Percentiles rank a stretch among this genome's conserved stretches.
Conservation (phyloP, 768 basidiomycete species). For the Leccinum boreale region DNA sequence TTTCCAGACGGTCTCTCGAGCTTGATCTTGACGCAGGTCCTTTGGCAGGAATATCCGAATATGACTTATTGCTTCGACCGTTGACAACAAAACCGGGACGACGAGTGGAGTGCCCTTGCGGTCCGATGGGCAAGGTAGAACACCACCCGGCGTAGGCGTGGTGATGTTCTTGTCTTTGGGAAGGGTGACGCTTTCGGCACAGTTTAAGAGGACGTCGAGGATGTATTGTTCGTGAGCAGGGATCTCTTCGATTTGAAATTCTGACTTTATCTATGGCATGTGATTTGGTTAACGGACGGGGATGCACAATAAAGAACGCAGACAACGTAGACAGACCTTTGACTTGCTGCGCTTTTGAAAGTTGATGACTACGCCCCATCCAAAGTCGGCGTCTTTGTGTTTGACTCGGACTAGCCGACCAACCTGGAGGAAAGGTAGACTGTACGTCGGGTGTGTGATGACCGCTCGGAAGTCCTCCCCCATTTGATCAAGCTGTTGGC, state of each 20-base stretch:
- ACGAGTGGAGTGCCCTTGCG: slow-evolving; percentile 82
- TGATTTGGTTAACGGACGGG: neutral
- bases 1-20: slow-evolving; percentile 85
- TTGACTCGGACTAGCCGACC: slow-evolving; percentile 93
- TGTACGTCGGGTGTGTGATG: slow-evolving; percentile 92
- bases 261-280: slow-evolving; percentile 53
- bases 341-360: slow-evolving; percentile 84
- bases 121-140: slow-evolving; percentile 69
- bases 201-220: slow-evolving; percentile 86
- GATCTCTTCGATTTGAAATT: slow-evolving; percentile 63
- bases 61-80: slow-evolving; percentile 81
- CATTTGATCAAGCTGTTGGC: slow-evolving; percentile 92
- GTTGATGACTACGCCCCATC: slow-evolving; percentile 94
- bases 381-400: slow-evolving; percentile 84
- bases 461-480: slow-evolving; percentile 85
- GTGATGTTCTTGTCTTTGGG: slow-evolving; percentile 57
- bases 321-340: slow-evolving; percentile 49
- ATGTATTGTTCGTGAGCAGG: slow-evolving; percentile 90
- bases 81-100: slow-evolving; percentile 84
- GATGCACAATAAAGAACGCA: neutral
- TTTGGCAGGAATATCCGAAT: slow-evolving; percentile 88
- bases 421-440: slow-evolving; percentile 88
- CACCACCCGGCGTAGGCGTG: slow-evolving; percentile 60
- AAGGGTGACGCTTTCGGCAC: slow-evolving; percentile 57
- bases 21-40: slow-evolving; percentile 73